Evolutionary conservation across 2,329 filamentous ascomycete species (phyloP), one percentile per base, ranked within the genome.

Genomic region (Fusarium nodosum): DNA sequence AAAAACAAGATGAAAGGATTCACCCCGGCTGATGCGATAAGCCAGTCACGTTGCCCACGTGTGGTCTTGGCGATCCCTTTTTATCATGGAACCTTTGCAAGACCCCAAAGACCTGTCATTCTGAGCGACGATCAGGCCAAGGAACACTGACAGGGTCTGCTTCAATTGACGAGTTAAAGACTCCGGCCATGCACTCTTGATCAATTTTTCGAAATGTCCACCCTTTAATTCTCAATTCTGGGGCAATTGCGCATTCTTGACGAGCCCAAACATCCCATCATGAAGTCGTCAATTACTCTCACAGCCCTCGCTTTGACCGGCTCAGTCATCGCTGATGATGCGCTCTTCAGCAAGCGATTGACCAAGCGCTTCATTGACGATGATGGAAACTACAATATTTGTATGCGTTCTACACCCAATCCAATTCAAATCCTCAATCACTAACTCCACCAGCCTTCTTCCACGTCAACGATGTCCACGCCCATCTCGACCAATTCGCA

Each of bases 381-480:
- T 26, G 74, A 80, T 6, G 85, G 84, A 36, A 81, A 87, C 69
- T 87, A 83, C 75, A 87, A 87, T 74, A 83, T 88, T 60, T 86
- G 79, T 81, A 77, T 33, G 79, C n/a, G 7, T 16, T 72, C 16
- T 10, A 31, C 10, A 31, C 12, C 10, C 30, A 31, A 24, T 26
- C 18, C 12, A 18, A 5, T 3, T 2, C 28, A 7, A 16, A 8
- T n/a, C 18, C 36, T 26, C 10, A 16, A 8, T 52, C 24, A 39
- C 48, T 52, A 20, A 52, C 34, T 10, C 22, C 6, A 7, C 8
- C 10, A 83, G 81, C 88, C 9, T 90, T 91, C 79, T 90, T 90
- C 79, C 89, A 91, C 76, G 84, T 91, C 81, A 91, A 91, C 74
- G 89, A 91, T 74, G 87, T 91, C 16, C 89, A 91, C 75, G 85